Base-by-base conservation (phyloP, 2,329 filamentous ascomycete species). In the Talaromyces amestolkiae region DNA sequence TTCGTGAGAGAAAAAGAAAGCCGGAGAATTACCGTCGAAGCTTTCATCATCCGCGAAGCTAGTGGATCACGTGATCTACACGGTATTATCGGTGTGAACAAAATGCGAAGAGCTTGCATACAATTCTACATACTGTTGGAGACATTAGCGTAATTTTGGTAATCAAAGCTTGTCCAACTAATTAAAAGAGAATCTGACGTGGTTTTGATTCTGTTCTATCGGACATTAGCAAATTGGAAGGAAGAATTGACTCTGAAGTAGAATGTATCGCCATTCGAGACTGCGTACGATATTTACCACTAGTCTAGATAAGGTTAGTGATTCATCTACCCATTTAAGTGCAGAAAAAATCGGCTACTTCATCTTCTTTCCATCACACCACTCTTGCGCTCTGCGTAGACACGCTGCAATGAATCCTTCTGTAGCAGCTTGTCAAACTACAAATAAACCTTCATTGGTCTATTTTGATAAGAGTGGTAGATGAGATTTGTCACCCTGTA, bases 401-500 rank as follows among this genome's bases (percentile, higher is more conserved):
- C 74, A 73, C 70, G 68, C 72, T 79, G 75, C 74, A 65, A 66
- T 69, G 39, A 63, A 61, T 65, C 37, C 70, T 33, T 47, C 61
- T 63, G 37, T 76, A 69, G 69, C 75, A 74, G 72, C 69, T 69
- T 71, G 75, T 71, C 70, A 72, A 68, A 35, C 37, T 69, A 69
- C 65, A 61, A 68, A 72, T 66, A 68, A 69, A 67, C 73, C 77
- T 79, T 78, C 76, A 78, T 67, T 79, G 74, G 72, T 56, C 72
- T 69, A 72, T 78, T 71, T 71, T 75, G 17, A 73, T 74, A 71
- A 74, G 85, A 83, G 87, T 85, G 88, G 84, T 77, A 91, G 87
- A 91, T 80, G 71, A 78, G 86, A 79, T 72, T 72, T 74, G 78
- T 86, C 89, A 84, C 87, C 88, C 88, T 89, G 90, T 92, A 92